Percentiles rank a stretch among this genome's conserved stretches.
phyloP scores from a whole-genome alignment of 2,329 filamentous ascomycete genomes.

The Sporothrix schenckii region DNA sequence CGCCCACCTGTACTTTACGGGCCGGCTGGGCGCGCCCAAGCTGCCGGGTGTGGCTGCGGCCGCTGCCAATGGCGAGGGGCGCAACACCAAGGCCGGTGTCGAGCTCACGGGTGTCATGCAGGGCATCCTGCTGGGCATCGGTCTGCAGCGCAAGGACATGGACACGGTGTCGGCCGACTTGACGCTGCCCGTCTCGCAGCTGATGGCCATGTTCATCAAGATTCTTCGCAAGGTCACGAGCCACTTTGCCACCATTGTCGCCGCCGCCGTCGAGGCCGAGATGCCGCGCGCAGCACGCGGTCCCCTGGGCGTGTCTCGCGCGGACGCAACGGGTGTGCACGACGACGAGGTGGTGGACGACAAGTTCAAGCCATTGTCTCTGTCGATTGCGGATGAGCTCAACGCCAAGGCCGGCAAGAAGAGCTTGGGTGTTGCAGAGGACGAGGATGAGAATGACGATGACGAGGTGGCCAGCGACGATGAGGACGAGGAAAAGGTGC shows the following conservation, averaged over 20 bases:
- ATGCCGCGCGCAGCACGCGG: constrained; percentile 58
- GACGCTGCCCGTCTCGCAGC: constrained; percentile 71
- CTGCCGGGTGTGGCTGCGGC: constrained; percentile 14
- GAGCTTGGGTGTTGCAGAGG: constrained; percentile 48
- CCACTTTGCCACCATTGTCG: constrained; percentile 74
- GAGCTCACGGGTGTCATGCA: constrained; percentile 81
- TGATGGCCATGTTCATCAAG: constrained; percentile 97
- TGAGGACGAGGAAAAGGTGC: constrained; percentile 69
- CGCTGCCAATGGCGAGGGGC: not conserved
- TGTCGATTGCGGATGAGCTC: constrained; percentile 76
- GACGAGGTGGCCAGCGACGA: constrained; percentile 76
- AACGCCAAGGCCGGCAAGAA: constrained; percentile 44
- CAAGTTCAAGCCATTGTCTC: constrained; percentile 70
- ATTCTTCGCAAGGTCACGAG: constrained; percentile 83
- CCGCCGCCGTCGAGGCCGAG: constrained; percentile 70
- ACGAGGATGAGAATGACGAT: constrained; percentile 65
- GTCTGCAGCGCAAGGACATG: constrained; percentile 86
- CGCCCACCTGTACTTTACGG: constrained; percentile 81
- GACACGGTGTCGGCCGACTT: constrained; percentile 80
- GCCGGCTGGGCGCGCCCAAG: constrained; percentile 60
- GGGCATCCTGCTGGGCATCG: constrained; percentile 84
- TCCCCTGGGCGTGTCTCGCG: constrained; percentile 60
- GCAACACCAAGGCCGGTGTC: constrained; percentile 49
- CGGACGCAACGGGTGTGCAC: constrained; percentile 64
- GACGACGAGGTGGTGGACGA: constrained; percentile 69